Percentiles rank a stretch among this genome's conserved stretches.
Evolutionary conservation across 306 rosid species (phyloP).

Genomic region (Fagus crenata): DNA sequence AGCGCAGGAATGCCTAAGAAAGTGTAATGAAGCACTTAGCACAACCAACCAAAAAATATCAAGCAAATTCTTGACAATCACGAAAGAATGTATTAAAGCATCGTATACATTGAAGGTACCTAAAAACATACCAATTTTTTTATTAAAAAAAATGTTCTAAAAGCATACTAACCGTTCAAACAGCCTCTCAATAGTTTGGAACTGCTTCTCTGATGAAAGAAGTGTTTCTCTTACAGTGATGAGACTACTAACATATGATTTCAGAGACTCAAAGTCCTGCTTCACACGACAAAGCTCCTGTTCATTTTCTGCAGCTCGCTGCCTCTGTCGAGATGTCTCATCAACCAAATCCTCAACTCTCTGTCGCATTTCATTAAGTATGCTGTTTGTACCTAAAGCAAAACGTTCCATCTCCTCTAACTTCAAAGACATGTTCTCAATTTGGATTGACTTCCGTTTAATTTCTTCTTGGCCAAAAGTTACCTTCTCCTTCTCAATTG

Average conservation of each 20-base stretch:
- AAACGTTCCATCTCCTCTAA: conserved; percentile 83
- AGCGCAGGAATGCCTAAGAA: conserved; percentile 20
- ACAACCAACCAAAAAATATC: conserved; percentile 13
- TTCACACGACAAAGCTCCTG: conserved; percentile 81
- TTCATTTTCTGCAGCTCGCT: conserved; percentile 76
- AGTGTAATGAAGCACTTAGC: conserved; percentile 11
- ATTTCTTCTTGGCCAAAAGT: conserved; percentile 67
- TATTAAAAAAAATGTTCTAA: background rate
- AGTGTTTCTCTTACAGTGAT: conserved; percentile 82
- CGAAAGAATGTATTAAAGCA: conserved; percentile 12
- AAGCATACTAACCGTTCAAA: conserved; percentile 72
- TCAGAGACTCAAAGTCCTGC: conserved; percentile 73
- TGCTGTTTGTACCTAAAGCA: conserved; percentile 59
- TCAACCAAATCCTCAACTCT: conserved; percentile 88
- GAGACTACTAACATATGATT: conserved; percentile 83
- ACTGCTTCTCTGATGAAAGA: conserved; percentile 85
- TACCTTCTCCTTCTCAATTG: conserved; percentile 72
- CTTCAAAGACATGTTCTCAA: conserved; percentile 72
- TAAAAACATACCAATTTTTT: background rate
- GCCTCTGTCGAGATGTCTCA: conserved; percentile 79
- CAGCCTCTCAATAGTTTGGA: conserved; percentile 75
- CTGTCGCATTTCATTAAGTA: conserved; percentile 72
- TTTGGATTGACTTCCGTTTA: conserved; percentile 59
- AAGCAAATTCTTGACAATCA: conserved; percentile 9
- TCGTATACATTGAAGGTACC: conserved; percentile 4